Conservation (phyloP, 371 early-diverging fungal species). For the Mucor ambiguus region DNA sequence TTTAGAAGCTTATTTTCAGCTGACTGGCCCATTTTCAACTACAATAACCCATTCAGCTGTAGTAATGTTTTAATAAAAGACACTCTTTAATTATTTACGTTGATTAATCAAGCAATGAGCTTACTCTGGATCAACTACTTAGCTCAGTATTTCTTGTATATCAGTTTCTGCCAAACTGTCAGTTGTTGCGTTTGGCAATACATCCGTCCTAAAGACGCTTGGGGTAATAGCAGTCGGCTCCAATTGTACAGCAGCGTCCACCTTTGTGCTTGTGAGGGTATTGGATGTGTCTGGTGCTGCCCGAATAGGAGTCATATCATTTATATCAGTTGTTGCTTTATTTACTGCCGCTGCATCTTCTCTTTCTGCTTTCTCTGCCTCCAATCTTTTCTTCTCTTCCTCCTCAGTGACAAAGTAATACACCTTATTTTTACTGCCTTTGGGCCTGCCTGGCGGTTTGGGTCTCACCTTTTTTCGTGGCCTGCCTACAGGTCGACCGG, state of each 20-base stretch:
- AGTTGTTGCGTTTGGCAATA: neutral
- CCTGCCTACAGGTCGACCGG: neutral
- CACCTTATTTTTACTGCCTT: neutral
- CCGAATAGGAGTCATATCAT: neutral
- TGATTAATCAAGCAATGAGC: neutral
- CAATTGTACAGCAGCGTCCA: neutral
- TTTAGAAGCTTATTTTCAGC: too few relatives aligned
- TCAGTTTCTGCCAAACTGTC: neutral
- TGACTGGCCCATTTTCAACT: too few relatives aligned
- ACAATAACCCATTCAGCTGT: too few relatives aligned
- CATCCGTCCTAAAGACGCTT: neutral
- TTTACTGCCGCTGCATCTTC: neutral
- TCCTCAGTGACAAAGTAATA: neutral
- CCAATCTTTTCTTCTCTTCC: neutral
- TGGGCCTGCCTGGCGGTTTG: neutral
- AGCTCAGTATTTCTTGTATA: neutral
- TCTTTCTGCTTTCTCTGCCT: neutral
- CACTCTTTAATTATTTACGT: neutral
- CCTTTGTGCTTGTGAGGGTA: neutral
- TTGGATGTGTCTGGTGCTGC: neutral
- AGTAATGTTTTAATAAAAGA: too few relatives aligned
- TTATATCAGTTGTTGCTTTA: neutral
- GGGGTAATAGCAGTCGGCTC: neutral
- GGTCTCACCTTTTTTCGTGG: neutral
- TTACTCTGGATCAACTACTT: neutral